phyloP scores from a whole-genome alignment of 2,329 filamentous ascomycete species.

The Colletotrichum aenigma region DNA sequence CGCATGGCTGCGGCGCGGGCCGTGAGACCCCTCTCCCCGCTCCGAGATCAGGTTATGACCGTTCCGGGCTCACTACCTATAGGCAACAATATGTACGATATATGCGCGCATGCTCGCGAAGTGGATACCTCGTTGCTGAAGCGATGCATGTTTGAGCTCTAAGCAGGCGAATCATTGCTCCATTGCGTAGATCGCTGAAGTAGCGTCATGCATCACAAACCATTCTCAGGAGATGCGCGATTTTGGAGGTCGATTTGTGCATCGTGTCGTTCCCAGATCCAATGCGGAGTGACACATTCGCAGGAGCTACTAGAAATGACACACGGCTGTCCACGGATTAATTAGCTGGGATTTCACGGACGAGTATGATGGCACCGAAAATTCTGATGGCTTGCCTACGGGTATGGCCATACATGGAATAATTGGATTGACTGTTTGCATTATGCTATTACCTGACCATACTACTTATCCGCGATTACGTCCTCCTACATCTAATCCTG shows the following conservation, averaged over 20 bases:
- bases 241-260: neutral
- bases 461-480: neutral
- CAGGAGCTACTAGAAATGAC: accelerated
- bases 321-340: neutral
- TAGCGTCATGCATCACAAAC: neutral
- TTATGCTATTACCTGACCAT: neutral
- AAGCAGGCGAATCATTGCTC: neutral
- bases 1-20: neutral
- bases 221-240: neutral
- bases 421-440: neutral
- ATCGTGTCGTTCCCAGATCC: neutral
- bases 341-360: neutral
- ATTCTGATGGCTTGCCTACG: neutral
- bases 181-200: neutral
- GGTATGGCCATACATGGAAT: neutral
- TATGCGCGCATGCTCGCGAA: neutral
- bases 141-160: neutral
- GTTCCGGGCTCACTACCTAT: neutral
- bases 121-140: neutral
- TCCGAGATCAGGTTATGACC: neutral
- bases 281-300: accelerated
- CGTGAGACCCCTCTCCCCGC: neutral
- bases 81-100: neutral
- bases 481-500: neutral
- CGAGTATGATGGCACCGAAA: neutral